These are phyloP conservation scores for Aureococcus anophagefferens DNA, from an alignment of 108 stramenopile genomes.

Conservation along the genomic window DNA sequence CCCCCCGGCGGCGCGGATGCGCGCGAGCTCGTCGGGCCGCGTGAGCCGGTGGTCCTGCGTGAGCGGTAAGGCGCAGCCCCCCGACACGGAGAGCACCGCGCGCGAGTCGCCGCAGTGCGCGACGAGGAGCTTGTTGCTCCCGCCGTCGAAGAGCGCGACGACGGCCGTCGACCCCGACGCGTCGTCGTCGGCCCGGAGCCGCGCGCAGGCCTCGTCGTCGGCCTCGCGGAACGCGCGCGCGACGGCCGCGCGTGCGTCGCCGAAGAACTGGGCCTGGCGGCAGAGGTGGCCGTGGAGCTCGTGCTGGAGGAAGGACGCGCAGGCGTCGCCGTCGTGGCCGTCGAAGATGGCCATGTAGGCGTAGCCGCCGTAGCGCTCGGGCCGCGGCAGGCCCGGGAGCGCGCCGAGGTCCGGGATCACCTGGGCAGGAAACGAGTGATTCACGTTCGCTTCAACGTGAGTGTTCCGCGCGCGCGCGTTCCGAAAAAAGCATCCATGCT, in stretches of 20 bases:
- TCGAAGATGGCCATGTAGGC: conserved; percentile 34
- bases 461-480: too few relatives aligned
- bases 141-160: conserved; percentile 28
- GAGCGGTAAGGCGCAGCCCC: conserved; percentile 17
- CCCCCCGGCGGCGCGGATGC: conserved; percentile 5
- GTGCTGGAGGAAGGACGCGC: conserved; percentile 9
- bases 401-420: conserved; percentile 11
- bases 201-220: conserved; percentile 25
- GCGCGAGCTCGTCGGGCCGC: conserved; percentile 11
- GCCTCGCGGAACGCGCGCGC: conserved; percentile 17
- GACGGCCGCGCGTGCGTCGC: conserved; percentile 8
- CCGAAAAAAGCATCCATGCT: too few relatives aligned
- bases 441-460: too few relatives aligned
- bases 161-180: conserved; percentile 26
- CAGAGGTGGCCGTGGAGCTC: conserved; percentile 17
- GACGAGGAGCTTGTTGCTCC: conserved; percentile 16
- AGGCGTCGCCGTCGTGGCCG: conserved; percentile 34
- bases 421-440: too few relatives aligned
- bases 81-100: conserved; percentile 15
- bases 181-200: conserved; percentile 25
- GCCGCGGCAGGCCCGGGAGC: background rate
- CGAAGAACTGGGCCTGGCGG: background rate
- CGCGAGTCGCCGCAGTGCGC: conserved; percentile 35
- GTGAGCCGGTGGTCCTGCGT: conserved; percentile 29
- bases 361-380: conserved; percentile 17